Evolutionary conservation across 371 early-diverging fungal genomes (phyloP).

Genomic region (Apophysomyces variabilis): DNA sequence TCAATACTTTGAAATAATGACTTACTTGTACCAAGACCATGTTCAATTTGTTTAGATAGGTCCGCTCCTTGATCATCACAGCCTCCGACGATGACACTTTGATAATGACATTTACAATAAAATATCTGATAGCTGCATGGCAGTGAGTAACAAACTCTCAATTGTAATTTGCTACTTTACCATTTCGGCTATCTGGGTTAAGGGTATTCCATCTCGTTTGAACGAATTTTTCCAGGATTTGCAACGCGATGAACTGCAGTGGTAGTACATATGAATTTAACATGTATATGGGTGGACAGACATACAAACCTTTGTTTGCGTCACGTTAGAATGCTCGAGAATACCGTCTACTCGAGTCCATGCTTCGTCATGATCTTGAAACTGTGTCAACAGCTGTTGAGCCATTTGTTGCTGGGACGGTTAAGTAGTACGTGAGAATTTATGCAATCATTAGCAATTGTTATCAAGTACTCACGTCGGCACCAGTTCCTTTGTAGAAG

Average conservation of each 20-base stretch:
- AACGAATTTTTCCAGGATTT: constrained; percentile 96
- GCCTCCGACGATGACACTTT: constrained; percentile 87
- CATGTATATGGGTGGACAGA: background rate
- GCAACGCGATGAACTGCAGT: constrained; percentile 92
- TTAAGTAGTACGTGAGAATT: constrained; percentile 10
- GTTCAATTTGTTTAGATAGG: constrained; percentile 90
- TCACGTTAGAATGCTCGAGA: constrained; percentile 80
- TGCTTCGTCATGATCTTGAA: constrained; percentile 96
- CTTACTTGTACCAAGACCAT: constrained; percentile 92
- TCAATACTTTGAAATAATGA: background rate
- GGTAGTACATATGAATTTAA: constrained; percentile 1
- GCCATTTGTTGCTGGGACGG: constrained; percentile 74
- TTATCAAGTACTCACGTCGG: constrained; percentile 62
- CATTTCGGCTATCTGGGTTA: constrained; percentile 87
- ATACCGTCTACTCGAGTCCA: constrained; percentile 97
- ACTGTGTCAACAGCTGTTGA: constrained; percentile 85
- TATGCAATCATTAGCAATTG: constrained; percentile 8
- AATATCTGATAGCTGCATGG: constrained; percentile 87
- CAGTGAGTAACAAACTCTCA: background rate
- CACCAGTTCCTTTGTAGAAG: constrained; percentile 71
- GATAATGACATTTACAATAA: constrained; percentile 88
- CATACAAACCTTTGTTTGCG: constrained; percentile 85
- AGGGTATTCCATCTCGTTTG: constrained; percentile 98
- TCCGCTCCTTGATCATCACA: constrained; percentile 69
- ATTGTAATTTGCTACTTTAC: constrained; percentile 45